Evolutionary conservation across 192 early-diverging fungal species (phyloP).

Genomic region (Coemansia reversa): DNA sequence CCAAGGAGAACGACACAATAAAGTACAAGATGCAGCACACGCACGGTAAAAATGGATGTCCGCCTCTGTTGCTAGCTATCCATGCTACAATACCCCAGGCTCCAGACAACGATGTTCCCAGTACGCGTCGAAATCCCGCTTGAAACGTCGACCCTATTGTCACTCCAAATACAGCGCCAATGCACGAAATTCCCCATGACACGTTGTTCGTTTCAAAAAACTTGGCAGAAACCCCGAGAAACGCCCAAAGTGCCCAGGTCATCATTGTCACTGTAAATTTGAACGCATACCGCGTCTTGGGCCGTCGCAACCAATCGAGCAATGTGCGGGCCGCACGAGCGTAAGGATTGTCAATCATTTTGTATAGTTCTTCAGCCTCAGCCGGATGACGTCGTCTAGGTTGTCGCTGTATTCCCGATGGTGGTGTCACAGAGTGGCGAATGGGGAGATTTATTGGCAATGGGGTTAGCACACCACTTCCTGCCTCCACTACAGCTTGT

Average conservation of each 20-base stretch:
- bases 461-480: neutral
- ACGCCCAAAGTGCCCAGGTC: constrained; percentile 45
- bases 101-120: constrained; percentile 24
- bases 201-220: constrained; percentile 31
- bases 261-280: constrained; percentile 47
- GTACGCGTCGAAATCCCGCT: constrained; percentile 28
- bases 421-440: neutral
- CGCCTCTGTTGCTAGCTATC: constrained; percentile 21
- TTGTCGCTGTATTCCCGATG: neutral
- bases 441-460: neutral
- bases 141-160: constrained; percentile 39
- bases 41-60: constrained; percentile 18
- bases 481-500: neutral
- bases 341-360: constrained; percentile 13
- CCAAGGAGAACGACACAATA: constrained; percentile 23
- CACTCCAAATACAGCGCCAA: constrained; percentile 35
- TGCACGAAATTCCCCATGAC: constrained; percentile 38
- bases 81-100: constrained; percentile 46
- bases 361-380: constrained; percentile 13
- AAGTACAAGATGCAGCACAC: constrained; percentile 34
- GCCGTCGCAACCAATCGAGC: constrained; percentile 28
- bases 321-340: constrained; percentile 11
- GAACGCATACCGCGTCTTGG: constrained; percentile 41
- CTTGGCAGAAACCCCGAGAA: constrained; percentile 12
- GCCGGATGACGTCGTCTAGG: constrained; percentile 5